phyloP scores from a whole-genome alignment of 495 filamentous ascomycete species.

The Tetracladium setigerum region DNA sequence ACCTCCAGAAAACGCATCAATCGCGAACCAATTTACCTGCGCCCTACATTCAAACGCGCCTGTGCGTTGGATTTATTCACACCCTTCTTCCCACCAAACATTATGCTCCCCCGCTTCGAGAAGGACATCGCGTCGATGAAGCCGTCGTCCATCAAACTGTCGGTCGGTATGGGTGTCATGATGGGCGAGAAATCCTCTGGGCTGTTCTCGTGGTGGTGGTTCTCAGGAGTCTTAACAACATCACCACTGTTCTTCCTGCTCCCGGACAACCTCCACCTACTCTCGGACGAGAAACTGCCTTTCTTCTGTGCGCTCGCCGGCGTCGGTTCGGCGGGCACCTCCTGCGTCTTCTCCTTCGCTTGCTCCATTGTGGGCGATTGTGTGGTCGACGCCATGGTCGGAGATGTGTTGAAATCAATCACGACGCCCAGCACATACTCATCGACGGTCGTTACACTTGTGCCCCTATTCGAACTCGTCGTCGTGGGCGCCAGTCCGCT shows the following conservation, averaged over 20 bases:
- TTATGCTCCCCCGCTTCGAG: conserved; percentile 56
- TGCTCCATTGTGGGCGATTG: background rate
- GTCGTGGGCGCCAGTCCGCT: conserved; percentile 19
- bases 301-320: no score
- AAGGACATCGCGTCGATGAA: conserved; percentile 41
- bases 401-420: conserved; percentile 8
- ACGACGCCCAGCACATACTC: conserved; percentile 3
- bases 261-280: conserved; percentile 4
- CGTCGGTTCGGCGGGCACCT: no score
- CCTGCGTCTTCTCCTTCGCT: background rate
- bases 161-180: conserved; percentile 43
- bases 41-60: conserved; percentile 10
- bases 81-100: conserved; percentile 47
- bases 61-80: conserved; percentile 24
- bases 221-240: background rate
- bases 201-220: background rate
- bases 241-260: conserved; percentile 11
- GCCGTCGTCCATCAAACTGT: conserved; percentile 43
- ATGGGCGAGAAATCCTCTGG: conserved; percentile 33
- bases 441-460: conserved; percentile 2
- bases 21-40: conserved; percentile 5
- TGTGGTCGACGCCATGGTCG: background rate
- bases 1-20: background rate
- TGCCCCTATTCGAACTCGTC: conserved; percentile 1
- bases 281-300: background rate